phyloP scores from a whole-genome alignment of 345 rosid genomes.

The Corchorus capsularis region DNA sequence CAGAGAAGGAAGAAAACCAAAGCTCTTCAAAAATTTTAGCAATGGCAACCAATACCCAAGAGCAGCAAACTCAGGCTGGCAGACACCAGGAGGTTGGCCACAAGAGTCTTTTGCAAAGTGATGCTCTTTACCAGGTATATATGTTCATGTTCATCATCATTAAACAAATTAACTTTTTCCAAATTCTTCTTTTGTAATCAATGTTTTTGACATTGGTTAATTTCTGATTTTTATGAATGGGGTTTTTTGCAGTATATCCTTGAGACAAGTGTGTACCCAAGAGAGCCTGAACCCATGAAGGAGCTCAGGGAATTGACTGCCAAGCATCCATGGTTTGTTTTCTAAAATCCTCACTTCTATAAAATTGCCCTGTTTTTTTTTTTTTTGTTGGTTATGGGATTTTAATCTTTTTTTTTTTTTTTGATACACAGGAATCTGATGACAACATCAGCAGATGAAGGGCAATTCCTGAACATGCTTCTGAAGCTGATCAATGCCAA shows the following conservation, averaged over 20 bases:
- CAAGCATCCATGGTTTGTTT: constrained; percentile 85
- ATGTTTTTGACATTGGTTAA: neutral
- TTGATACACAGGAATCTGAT: constrained; percentile 98
- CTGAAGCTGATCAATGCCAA: constrained; percentile 95
- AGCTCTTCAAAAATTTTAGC: neutral
- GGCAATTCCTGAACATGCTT: constrained; percentile 91
- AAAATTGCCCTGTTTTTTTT: neutral
- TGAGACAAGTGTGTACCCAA: constrained; percentile 98
- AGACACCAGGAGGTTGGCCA: constrained; percentile 94
- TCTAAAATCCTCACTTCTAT: neutral
- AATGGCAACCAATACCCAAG: constrained; percentile 58
- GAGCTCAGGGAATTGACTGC: constrained; percentile 94
- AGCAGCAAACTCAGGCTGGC: constrained; percentile 53
- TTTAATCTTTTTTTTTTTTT: neutral
- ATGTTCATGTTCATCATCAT: neutral
- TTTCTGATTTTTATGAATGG: neutral
- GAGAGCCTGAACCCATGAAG: constrained; percentile 94
- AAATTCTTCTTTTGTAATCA: neutral
- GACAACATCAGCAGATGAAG: constrained; percentile 99
- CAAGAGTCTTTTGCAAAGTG: constrained; percentile 92
- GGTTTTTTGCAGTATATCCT: constrained; percentile 63
- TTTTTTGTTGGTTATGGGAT: neutral
- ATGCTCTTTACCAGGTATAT: constrained; percentile 96
- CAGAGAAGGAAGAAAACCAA: neutral
- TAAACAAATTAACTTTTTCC: neutral